Base-by-base conservation (phyloP, 352 stramenopile species). In the Globisporangium parvum region DNA sequence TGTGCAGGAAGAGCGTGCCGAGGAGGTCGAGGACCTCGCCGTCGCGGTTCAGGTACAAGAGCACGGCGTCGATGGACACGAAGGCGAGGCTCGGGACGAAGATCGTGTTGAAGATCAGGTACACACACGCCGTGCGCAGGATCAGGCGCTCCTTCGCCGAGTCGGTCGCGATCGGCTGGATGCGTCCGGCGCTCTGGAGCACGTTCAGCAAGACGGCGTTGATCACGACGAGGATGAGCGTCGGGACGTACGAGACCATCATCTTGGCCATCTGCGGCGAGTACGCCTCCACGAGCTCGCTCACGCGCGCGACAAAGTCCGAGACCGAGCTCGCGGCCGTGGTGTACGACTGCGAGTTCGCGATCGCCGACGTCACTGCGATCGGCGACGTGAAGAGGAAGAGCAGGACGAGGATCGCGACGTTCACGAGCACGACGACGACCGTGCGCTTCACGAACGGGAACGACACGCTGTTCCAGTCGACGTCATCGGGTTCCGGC, bases 41-140 rank as follows among this genome's bases (percentile, higher is more conserved):
- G 45, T 91, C 77, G 37, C 73, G 71, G 44, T 86, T 67, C 21
- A 94, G 68, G 56, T 94, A 91, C 42, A 92, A 64, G 41, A 92
- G 56, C 28, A 92, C 73, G 26, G 81, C 80, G 55, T 92, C 83
- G 67, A 94, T 94, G 12, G 84, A 94, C 54, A 91, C 85, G 62
- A 94, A 92, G 24, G 84, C 83, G 47, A 92, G 64, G 55, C 80
- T 92, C 6, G 84, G 84, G 55, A 94, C 81, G 58, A 92, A 91
- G 52, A 94, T 82, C 47, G 84, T 94, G 75, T 92, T 94, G 50
- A 94, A 94, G 51, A 94, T 87, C 59, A 94, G 63, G 57, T 94
- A 89, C 57, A 91, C 74, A 17, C 77, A 73, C 26, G 81, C 85
- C 10, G 77, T 88, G 51, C 79, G 84, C 55, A 94, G 55, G 48